Evolutionary conservation across 2,329 filamentous ascomycete genomes (phyloP).

Genomic region (Arthrobotrys iridis): DNA sequence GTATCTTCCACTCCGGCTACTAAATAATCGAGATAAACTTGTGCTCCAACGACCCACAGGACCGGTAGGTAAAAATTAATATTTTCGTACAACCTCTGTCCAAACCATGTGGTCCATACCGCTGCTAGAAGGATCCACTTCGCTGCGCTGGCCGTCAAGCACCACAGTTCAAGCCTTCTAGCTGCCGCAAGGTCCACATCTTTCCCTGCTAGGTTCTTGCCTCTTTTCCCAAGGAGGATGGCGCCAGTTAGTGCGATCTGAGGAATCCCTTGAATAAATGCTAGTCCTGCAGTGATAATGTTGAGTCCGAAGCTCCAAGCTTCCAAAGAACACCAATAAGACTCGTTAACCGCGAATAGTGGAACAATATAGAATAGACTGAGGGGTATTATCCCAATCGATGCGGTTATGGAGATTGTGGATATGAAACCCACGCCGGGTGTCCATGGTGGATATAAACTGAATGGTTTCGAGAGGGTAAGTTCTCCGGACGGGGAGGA

Average conservation of each 20-base stretch:
- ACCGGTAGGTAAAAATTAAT: slow-evolving; percentile 52
- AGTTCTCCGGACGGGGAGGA: slow-evolving; percentile 25
- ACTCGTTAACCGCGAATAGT: slow-evolving; percentile 20
- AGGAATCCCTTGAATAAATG: slow-evolving; percentile 39
- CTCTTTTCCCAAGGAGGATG: background rate
- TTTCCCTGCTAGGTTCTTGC: background rate
- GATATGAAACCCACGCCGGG: slow-evolving; percentile 23
- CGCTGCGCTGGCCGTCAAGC: background rate
- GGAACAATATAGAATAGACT: slow-evolving; percentile 45
- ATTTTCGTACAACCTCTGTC: slow-evolving; percentile 35
- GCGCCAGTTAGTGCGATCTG: slow-evolving; percentile 28
- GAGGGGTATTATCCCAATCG: slow-evolving; percentile 20
- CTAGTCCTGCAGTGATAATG: slow-evolving; percentile 28
- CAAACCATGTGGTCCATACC: slow-evolving; percentile 51
- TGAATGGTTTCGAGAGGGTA: slow-evolving; percentile 18
- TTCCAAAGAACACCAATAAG: slow-evolving; percentile 37
- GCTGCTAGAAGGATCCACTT: slow-evolving; percentile 36
- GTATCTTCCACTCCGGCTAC: slow-evolving; percentile 37
- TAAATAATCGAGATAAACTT: slow-evolving; percentile 41
- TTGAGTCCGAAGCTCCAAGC: slow-evolving; percentile 49
- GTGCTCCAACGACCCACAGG: slow-evolving; percentile 40
- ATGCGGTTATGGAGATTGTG: slow-evolving; percentile 15
- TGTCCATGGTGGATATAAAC: slow-evolving; percentile 41
- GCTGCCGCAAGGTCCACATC: background rate
- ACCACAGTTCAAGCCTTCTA: slow-evolving; percentile 21